Percentiles rank a stretch among this genome's conserved stretches.
phyloP scores from a whole-genome alignment of 306 rosid species.

The Citrullus amarus region DNA sequence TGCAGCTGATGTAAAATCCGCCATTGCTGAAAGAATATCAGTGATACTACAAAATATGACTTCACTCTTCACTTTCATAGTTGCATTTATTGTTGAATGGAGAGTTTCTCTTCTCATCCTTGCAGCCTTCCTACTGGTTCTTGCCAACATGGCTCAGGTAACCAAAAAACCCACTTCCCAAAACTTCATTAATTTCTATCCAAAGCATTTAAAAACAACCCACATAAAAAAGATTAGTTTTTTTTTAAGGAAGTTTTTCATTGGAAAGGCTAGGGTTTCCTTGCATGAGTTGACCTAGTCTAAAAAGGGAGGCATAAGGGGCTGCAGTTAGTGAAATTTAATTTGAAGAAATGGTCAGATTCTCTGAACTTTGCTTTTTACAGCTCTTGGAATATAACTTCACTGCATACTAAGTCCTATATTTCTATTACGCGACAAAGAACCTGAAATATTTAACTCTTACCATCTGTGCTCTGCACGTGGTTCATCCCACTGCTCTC shows the following conservation, averaged over 20 bases:
- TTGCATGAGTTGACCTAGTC: conserved; percentile 8
- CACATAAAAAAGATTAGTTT: background rate
- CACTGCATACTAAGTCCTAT: conserved; percentile 12
- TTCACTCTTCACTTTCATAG: conserved; percentile 89
- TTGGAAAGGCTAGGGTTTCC: background rate
- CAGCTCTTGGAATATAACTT: conserved; percentile 42
- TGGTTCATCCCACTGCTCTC: conserved; percentile 32
- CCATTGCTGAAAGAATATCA: conserved; percentile 92
- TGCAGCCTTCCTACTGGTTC: conserved; percentile 81
- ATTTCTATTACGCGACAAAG: conserved; percentile 55
- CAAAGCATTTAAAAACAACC: background rate
- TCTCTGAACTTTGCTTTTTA: conserved; percentile 8
- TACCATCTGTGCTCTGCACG: conserved; percentile 41
- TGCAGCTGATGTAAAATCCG: conserved; percentile 95
- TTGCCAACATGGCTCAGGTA: conserved; percentile 98
- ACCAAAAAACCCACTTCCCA: background rate
- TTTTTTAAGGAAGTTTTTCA: background rate
- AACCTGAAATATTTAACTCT: conserved; percentile 11
- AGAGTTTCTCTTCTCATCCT: conserved; percentile 92
- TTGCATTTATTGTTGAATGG: conserved; percentile 98
- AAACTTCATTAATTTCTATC: background rate
- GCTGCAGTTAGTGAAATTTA: background rate
- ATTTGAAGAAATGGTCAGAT: background rate
- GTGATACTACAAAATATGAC: conserved; percentile 95
- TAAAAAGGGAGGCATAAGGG: background rate